Base-by-base conservation (phyloP, 768 basidiomycete genomes). In the Lepiota venenata region DNA sequence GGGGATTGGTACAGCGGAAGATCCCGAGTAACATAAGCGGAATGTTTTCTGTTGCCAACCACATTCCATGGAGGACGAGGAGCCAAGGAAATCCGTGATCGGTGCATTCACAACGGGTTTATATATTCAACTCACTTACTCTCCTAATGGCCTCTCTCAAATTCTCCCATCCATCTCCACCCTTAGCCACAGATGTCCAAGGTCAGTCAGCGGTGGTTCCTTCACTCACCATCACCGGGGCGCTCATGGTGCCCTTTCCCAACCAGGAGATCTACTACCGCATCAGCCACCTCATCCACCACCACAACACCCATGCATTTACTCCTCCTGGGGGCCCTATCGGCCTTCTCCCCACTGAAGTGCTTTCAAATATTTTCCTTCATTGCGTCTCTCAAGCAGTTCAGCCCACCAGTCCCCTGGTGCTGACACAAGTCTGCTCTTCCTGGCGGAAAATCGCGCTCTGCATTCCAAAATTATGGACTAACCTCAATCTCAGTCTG, bases 1-100 rank as follows among this genome's bases (percentile, higher is more conserved):
- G 52, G 52, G 47, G 25, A 47, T 37, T 46, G 37, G 12, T 21
- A 15, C 7, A n/a, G 18, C 50, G 50, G 50, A 22, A 16, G 38
- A 12, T 54, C 16, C 46, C 45, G 52, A 40, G 27, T 22, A 15
- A 15, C 11, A 32, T 22, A 25, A 25, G 25, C 25, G 25, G 25
- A 25, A 25, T 14, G 37, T 11, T 12, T 12, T 16, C 14, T 48
- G 47, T 35, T 18, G 9, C 1, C 16, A 12, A 21, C 12, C 35
- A 38, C 25, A 25, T 25, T 5, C 52, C 52, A 36, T 53, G 52
- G 52, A 53, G 52, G 52, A 27, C 52, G 45, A 47, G 52, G 50
- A 18, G 50, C 9, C 25, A n/a, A 16, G 25, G 10, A 25, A 50
- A 42, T 54, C 38, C 45, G 52, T 52, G 51, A 52, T 53, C 52